Base-by-base conservation (phyloP, 176 grass and related monocot species). In the Stipa capillata region DNA sequence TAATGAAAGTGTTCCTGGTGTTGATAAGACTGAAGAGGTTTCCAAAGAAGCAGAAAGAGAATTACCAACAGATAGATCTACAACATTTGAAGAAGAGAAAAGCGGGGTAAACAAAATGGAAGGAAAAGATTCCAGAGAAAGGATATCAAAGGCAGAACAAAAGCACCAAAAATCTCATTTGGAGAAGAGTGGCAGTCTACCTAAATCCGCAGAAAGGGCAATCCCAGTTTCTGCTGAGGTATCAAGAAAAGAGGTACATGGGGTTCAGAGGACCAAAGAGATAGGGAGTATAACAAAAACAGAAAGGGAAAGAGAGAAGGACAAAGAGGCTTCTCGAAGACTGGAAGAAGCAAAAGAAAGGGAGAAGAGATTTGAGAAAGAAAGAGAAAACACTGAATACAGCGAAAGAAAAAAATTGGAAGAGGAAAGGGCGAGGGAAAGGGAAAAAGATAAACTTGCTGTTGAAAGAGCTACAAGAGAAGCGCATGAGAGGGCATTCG, bases 391-490 rank as follows among this genome's bases (percentile, higher is more conserved):
- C 45, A 57, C 82, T 7, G 72, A 85, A 65, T 74, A 82, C 62
- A 91, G 14, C n/a, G 43, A 85, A 82, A 83, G 74, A 28, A 90
- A 77, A 65, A 89, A 78, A 65, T 1, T 87, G 42, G 85, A 85
- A 82, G 89, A 92, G 45, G 87, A 96, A 79, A 90, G 90, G 84
- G 88, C 87, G 49, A 92, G 88, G 74, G 96, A 99, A 74, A 86
- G 96, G 65, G 89, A 88, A 66, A 99, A 99, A 48, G 92, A 99
- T 81, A 87, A 79, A 71, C 69, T 89, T 84, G 92, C 90, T 52
- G 81, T 99, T 83, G 96, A 99, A 88, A 90, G 90, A 85, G 92
- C 92, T 60, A 95, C 87, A 80, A 83, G 79, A 78, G 92, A 94
- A 84, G 88, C 86, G 0, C 88, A 91, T 0, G 89, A 91, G 74